phyloP scores from a whole-genome alignment of 1,139 yeast genomes.

The Zygosaccharomyces pseudobailii region DNA sequence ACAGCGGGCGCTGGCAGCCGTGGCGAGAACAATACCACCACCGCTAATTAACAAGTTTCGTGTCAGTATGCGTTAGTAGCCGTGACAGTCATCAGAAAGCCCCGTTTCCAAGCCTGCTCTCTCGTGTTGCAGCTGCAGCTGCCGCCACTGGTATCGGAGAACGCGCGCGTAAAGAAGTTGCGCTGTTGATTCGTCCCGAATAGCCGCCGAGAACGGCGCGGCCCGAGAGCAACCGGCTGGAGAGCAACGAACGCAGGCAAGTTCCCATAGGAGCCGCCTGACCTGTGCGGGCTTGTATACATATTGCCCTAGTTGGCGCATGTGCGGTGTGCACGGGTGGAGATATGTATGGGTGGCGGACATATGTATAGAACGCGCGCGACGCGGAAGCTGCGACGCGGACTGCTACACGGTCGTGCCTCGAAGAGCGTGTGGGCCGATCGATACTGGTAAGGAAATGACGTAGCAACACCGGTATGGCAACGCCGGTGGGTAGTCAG shows the following conservation, averaged over 20 bases:
- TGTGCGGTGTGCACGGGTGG: not conserved
- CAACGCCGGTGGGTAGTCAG: too few species aligned
- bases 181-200: too few species aligned
- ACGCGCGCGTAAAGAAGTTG: too few species aligned
- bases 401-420: too few species aligned
- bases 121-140: too few species aligned
- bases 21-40: not conserved
- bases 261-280: not conserved
- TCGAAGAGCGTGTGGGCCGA: not conserved
- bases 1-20: not conserved
- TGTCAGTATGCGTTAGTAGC: too few species aligned
- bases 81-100: too few species aligned
- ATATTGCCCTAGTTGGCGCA: not conserved
- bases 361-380: not conserved
- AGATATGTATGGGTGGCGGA: not conserved
- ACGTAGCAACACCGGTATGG: not conserved
- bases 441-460: not conserved
- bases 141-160: too few species aligned
- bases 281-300: not conserved
- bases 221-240: not conserved
- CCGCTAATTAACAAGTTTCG: not conserved
- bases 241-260: too few species aligned
- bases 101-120: too few species aligned
- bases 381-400: too few species aligned
- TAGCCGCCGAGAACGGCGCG: not conserved